Evolutionary conservation across 352 stramenopile species (phyloP).

Genomic region (Globisporangium viniferum): DNA sequence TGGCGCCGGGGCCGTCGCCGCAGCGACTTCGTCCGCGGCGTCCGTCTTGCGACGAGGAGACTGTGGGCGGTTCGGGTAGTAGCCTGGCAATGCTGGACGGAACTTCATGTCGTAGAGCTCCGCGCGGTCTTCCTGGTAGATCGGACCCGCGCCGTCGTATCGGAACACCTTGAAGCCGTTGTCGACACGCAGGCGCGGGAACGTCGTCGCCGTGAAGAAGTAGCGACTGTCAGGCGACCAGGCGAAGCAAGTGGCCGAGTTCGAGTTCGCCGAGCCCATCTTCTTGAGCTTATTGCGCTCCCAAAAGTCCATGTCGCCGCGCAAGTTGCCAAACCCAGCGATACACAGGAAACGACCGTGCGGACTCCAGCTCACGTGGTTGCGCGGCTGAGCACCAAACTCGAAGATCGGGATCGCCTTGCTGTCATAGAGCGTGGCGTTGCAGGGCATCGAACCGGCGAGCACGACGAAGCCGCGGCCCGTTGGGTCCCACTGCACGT

Average conservation of each 20-base stretch:
- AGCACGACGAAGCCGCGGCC: constrained; percentile 93
- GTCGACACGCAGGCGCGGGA: constrained; percentile 98
- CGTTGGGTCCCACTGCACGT: constrained; percentile 94
- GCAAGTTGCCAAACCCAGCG: constrained; percentile 96
- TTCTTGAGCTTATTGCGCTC: constrained; percentile 96
- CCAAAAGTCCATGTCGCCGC: constrained; percentile 96
- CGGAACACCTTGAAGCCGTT: constrained; percentile 96
- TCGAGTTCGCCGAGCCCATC: constrained; percentile 84
- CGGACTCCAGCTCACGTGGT: constrained; percentile 94
- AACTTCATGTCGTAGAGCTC: constrained; percentile 90
- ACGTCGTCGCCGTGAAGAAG: constrained; percentile 95
- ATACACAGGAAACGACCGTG: constrained; percentile 96
- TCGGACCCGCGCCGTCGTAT: constrained; percentile 93
- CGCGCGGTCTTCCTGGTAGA: constrained; percentile 77
- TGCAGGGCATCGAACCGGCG: constrained; percentile 92
- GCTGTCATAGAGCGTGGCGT: constrained; percentile 95
- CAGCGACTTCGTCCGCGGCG: constrained; percentile 26
- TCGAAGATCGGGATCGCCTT: constrained; percentile 95
- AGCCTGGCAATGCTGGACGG: constrained; percentile 60
- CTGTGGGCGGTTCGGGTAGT: constrained; percentile 88
- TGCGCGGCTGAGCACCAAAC: constrained; percentile 94
- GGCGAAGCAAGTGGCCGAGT: constrained; percentile 71
- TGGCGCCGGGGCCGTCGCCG: constrained; percentile 38
- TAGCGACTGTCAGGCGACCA: constrained; percentile 96
- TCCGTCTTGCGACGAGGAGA: constrained; percentile 71